Evolutionary conservation across 768 basidiomycete species (phyloP).

Genomic region (Paxillus rubicundulus): DNA sequence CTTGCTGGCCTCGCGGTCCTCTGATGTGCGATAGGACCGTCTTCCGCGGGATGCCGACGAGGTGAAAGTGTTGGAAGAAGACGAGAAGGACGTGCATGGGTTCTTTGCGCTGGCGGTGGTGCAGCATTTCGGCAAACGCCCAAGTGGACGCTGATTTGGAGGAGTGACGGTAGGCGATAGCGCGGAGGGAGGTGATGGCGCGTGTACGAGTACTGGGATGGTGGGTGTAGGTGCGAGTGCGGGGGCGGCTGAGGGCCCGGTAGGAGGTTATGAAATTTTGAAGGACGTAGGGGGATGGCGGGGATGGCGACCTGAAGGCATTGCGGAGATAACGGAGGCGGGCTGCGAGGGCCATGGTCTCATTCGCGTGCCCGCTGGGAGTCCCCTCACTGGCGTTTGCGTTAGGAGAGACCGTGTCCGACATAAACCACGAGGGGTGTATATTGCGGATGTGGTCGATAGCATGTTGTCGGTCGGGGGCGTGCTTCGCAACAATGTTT

Average conservation of each 20-base stretch:
- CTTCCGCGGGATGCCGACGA: constrained; percentile 49
- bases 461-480: constrained; percentile 7
- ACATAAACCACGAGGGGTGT: constrained; percentile 14
- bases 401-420: not conserved
- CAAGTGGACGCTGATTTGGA: constrained; percentile 24
- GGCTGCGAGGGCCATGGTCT: constrained; percentile 12
- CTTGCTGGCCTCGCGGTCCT: constrained; percentile 8
- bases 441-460: constrained; percentile 8
- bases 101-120: constrained; percentile 20
- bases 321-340: constrained; percentile 25
- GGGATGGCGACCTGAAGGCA: constrained; percentile 21
- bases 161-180: constrained; percentile 23
- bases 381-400: not conserved
- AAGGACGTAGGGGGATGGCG: constrained; percentile 20
- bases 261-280: constrained; percentile 22
- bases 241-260: constrained; percentile 18
- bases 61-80: constrained; percentile 51
- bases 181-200: constrained; percentile 15
- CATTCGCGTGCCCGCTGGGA: not conserved
- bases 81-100: constrained; percentile 31
- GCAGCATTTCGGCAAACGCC: constrained; percentile 30
- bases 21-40: constrained; percentile 17
- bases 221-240: constrained; percentile 5
- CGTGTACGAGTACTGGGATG: not conserved
- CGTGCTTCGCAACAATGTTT: constrained; percentile 28